Evolutionary conservation across 164 flowering plant genomes (phyloP).

Genomic region (Taxillus chinensis): DNA sequence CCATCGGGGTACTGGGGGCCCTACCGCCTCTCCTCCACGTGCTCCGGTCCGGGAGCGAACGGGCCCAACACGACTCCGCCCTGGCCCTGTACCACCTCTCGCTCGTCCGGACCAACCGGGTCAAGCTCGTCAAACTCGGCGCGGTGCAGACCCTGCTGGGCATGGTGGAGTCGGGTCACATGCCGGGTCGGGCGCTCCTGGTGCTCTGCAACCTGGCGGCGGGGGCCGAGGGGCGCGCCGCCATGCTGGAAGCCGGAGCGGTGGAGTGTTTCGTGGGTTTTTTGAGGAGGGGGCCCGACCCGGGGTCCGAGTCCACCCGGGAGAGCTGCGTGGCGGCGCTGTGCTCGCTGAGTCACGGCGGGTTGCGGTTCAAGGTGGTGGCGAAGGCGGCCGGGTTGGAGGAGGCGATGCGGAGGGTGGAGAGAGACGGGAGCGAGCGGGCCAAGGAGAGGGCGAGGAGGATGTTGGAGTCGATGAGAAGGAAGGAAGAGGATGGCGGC

Average conservation of each 20-base stretch:
- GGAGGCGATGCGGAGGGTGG: constrained; percentile 23
- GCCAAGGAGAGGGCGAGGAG: constrained; percentile 20
- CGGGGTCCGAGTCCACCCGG: constrained; percentile 17
- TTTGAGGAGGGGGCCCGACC: constrained; percentile 14
- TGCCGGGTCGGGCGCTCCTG: constrained; percentile 19
- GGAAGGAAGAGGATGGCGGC: constrained; percentile 10
- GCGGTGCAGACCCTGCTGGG: constrained; percentile 18
- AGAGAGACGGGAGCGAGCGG: constrained; percentile 16
- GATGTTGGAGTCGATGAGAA: constrained; percentile 25
- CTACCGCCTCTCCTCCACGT: constrained; percentile 26
- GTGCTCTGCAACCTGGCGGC: constrained; percentile 26
- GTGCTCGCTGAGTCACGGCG: constrained; percentile 28
- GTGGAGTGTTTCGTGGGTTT: constrained; percentile 27
- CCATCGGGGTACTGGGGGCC: constrained; percentile 39
- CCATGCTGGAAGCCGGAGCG: constrained; percentile 34
- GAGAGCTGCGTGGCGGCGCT: constrained; percentile 27
- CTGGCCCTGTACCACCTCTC: constrained; percentile 35
- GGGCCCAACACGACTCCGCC: constrained; percentile 31
- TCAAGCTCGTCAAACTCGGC: constrained; percentile 29
- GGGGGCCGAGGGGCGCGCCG: constrained; percentile 23
- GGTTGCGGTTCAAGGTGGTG: constrained; percentile 33
- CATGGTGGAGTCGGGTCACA: constrained; percentile 22
- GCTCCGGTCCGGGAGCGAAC: constrained; percentile 20
- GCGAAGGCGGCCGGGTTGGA: constrained; percentile 24
- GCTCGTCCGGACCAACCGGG: constrained; percentile 26